These are phyloP conservation scores for Saccharomycopsis sp. DNA, from an alignment of 805 yeast species.

Conservation along the genomic window DNA sequence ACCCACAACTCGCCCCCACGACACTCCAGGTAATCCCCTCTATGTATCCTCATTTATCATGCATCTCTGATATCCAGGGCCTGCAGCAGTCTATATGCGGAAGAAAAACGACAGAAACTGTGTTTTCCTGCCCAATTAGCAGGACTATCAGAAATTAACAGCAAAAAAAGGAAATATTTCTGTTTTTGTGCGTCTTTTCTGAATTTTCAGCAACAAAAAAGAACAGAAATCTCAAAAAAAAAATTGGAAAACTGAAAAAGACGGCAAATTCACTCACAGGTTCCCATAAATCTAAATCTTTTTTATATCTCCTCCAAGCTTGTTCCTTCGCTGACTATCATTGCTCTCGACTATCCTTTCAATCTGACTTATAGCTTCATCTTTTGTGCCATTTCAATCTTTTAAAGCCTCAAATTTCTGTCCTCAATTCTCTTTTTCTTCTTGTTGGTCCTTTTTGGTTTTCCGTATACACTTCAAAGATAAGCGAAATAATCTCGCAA, in stretches of 20 bases:
- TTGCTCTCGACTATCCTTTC: too few relatives aligned
- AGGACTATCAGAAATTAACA: too few relatives aligned
- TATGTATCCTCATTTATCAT: too few relatives aligned
- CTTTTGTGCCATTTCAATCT: background rate
- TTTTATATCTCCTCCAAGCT: too few relatives aligned
- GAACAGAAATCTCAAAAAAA: background rate
- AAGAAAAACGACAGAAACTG: background rate
- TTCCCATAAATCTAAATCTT: too few relatives aligned
- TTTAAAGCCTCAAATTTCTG: background rate
- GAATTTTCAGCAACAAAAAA: background rate
- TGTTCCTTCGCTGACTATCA: too few relatives aligned
- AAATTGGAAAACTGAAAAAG: background rate
- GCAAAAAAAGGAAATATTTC: background rate
- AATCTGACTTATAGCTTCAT: too few relatives aligned
- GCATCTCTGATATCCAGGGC: too few relatives aligned
- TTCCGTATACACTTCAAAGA: background rate
- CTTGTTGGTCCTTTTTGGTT: too few relatives aligned
- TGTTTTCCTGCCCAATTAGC: too few relatives aligned
- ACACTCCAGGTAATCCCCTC: too few relatives aligned
- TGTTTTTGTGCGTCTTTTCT: background rate
- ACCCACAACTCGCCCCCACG: background rate
- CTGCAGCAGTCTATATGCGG: background rate
- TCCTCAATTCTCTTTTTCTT: background rate
- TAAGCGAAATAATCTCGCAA: background rate
- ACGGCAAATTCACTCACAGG: too few relatives aligned